A percentile compares a stretch with the other conserved stretches of the same genome.
phyloP scores from a whole-genome alignment of 306 rosid species.

The Malus sylvestris region DNA sequence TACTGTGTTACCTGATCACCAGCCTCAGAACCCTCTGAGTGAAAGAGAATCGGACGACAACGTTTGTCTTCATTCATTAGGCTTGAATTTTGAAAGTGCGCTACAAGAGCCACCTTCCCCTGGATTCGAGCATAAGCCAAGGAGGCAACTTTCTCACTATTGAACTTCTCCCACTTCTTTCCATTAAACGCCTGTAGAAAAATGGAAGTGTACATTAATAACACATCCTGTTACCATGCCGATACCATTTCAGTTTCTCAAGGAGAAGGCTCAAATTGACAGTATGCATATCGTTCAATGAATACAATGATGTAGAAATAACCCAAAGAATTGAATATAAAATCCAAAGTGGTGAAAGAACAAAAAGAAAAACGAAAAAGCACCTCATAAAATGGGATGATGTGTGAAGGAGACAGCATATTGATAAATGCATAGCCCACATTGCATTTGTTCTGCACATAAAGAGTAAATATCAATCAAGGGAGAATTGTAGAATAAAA shows the following conservation, averaged over 20 bases:
- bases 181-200: conserved; percentile 73
- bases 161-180: conserved; percentile 90
- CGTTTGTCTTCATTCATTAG: conserved; percentile 90
- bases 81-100: conserved; percentile 91
- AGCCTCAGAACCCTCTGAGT: conserved; percentile 70
- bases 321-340: conserved; percentile 2
- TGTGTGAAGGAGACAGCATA: conserved; percentile 86
- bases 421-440: conserved; percentile 97
- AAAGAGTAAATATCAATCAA: conserved; percentile 18
- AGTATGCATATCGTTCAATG: neutral
- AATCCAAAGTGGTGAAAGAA: neutral
- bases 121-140: conserved; percentile 90
- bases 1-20: conserved; percentile 50
- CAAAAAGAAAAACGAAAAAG: neutral
- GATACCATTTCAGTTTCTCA: conserved; percentile 6
- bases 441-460: conserved; percentile 85
- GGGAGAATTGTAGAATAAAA: neutral
- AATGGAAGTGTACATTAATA: conserved; percentile 1
- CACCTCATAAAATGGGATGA: conserved; percentile 78
- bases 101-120: conserved; percentile 86
- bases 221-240: neutral
- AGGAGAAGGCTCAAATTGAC: neutral
- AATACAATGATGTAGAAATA: conserved; percentile 3
- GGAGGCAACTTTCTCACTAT: conserved; percentile 86
- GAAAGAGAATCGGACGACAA: conserved; percentile 87